A percentile compares a stretch with the other conserved stretches of the same genome.
Conservation (phyloP, 164 flowering plant species). For the Tetrastigma voinierianum region DNA sequence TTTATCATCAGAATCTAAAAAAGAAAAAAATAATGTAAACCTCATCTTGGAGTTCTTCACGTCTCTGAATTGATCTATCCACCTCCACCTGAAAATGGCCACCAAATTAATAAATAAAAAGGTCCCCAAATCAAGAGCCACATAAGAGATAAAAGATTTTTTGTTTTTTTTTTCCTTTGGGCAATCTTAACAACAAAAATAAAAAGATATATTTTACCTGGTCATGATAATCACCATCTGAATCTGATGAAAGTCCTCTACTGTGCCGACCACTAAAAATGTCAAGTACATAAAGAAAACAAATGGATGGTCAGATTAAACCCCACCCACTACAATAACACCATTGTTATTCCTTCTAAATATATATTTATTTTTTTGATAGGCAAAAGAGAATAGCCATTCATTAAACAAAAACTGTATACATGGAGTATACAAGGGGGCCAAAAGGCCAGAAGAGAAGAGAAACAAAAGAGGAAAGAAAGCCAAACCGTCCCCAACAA, state of each 20-base stretch:
- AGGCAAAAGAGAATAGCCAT: no score
- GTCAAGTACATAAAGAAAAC: conserved; percentile 37
- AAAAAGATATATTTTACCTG: conserved; percentile 36
- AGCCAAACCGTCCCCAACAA: no score
- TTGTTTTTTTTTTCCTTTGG: neutral
- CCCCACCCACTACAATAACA: no score
- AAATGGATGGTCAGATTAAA: neutral
- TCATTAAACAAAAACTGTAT: no score
- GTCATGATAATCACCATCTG: conserved; percentile 43
- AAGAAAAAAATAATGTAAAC: conserved; percentile 26
- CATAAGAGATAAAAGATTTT: neutral
- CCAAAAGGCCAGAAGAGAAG: no score
- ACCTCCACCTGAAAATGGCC: conserved; percentile 42
- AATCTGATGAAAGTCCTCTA: conserved; percentile 51
- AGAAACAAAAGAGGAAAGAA: no score
- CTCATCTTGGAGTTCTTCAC: conserved; percentile 70
- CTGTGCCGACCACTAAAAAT: conserved; percentile 33
- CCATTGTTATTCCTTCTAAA: no score
- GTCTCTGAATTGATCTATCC: conserved; percentile 48
- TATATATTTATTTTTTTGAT: no score
- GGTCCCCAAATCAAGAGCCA: neutral
- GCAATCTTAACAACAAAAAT: neutral
- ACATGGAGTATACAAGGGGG: no score
- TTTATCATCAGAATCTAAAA: neutral
- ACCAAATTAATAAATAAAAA: conserved; percentile 5